phyloP scores from a whole-genome alignment of 2,329 filamentous ascomycete genomes.

The Dendrostoma leiphaemia region DNA sequence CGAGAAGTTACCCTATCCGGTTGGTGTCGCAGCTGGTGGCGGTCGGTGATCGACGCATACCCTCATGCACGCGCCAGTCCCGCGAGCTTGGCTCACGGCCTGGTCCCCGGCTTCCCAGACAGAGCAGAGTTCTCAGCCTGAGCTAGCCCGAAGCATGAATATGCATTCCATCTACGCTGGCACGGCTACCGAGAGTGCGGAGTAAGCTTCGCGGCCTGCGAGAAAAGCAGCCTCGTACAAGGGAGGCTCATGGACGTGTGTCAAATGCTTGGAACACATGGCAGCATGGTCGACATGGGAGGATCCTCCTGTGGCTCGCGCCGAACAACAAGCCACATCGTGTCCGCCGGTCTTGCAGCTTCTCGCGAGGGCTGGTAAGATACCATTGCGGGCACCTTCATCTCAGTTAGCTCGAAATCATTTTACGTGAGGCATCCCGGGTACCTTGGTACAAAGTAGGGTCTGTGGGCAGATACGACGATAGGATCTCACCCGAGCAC shows the following conservation, averaged over 20 bases:
- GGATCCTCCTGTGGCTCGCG: background rate
- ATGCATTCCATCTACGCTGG: background rate
- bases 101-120: slow-evolving; percentile 4
- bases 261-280: slow-evolving; percentile 16
- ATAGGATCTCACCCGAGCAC: too few relatives aligned
- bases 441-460: too few relatives aligned
- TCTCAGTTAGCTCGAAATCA: too few relatives aligned
- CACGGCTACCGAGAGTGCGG: too few relatives aligned
- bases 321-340: background rate
- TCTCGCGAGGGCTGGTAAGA: too few relatives aligned
- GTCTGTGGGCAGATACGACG: too few relatives aligned
- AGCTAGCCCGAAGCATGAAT: slow-evolving; percentile 6
- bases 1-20: background rate
- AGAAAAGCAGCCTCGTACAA: background rate
- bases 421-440: too few relatives aligned
- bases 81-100: background rate
- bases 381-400: too few relatives aligned
- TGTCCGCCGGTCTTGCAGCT: too few relatives aligned
- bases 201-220: too few relatives aligned
- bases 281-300: slow-evolving; percentile 13
- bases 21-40: background rate
- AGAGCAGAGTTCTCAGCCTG: slow-evolving; percentile 20
- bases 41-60: background rate
- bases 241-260: background rate
- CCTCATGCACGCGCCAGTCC: background rate